Evolutionary conservation across 257 asterid genomes (phyloP), one percentile per base, ranked within the genome.

Genomic region (Jasminum sambac): DNA sequence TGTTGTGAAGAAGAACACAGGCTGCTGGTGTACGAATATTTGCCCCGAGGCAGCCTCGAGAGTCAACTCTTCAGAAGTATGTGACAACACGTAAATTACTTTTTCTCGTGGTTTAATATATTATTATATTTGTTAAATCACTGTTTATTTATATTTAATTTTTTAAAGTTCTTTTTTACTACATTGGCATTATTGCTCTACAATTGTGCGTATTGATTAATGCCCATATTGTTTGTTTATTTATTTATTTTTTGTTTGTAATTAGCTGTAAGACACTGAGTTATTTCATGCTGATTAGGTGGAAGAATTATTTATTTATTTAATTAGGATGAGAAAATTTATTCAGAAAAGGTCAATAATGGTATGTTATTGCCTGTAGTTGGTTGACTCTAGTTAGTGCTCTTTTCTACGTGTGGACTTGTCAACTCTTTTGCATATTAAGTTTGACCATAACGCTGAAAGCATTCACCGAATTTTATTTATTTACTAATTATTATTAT

Each of bases 1-100:
- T 92, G 98, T n/a, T 88, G 91, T 23, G 98, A 92, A 70, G 98
- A 92, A 77, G 97, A 92, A 77, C 97, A 92, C 26, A 86, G 98
- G 83, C 86, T 92, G 67, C 77, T 92, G 36, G 98, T 92, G 1
- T 92, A 92, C 44, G 97, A 92, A 44, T 92, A 92, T 85, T 85
- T 92, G 97, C 96, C 98, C 2, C 75, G 98, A 46, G 98, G 98
- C 5, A 92, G 98, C 88, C 75, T 92, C 80, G 98, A 92, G 74
- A 92, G 87, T 78, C 98, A 92, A 39, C 93, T 92, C 1, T 92
- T 92, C 30, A 72, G 97, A 87, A 92, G 98, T 92, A 87, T 6
- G 97, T 44, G 6, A 46, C 16, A 17, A 14, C 8, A 46, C 16
- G 21, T 68, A 52, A 8, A 4, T 11, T 41, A 40, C 19, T 24